phyloP scores from a whole-genome alignment of 208 protist species.

The Entamoeba invadens region DNA sequence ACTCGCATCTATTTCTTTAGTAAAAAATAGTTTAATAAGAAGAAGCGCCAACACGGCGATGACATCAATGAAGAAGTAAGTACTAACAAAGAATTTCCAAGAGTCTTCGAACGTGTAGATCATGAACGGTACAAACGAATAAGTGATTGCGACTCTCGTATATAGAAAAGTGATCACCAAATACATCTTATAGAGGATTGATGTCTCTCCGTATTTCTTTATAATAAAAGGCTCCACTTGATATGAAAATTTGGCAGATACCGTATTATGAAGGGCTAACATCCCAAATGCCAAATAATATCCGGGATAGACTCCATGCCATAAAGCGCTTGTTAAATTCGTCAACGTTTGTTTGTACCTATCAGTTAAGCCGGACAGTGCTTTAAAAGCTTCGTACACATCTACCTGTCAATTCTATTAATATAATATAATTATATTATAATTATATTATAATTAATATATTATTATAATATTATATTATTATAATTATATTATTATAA shows the following conservation, averaged over 20 bases:
- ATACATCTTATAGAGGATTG: not conserved
- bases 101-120: not conserved
- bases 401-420: too few relatives aligned
- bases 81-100: not conserved
- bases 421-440: too few relatives aligned
- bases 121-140: not conserved
- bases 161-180: not conserved
- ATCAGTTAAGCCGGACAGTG: not conserved
- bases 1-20: not conserved
- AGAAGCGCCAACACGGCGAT: too few relatives aligned
- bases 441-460: too few relatives aligned
- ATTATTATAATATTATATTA: too few relatives aligned
- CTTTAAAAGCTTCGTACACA: not conserved
- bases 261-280: not conserved
- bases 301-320: not conserved
- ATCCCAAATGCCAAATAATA: not conserved
- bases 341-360: not conserved
- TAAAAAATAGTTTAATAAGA: too few relatives aligned
- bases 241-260: not conserved
- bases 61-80: not conserved
- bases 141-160: not conserved
- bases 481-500: too few relatives aligned
- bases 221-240: not conserved
- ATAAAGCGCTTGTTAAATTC: not conserved
- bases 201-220: not conserved